Evolutionary conservation across 805 yeast species (phyloP).

Genomic region (Kodamaea kakaduensis): DNA sequence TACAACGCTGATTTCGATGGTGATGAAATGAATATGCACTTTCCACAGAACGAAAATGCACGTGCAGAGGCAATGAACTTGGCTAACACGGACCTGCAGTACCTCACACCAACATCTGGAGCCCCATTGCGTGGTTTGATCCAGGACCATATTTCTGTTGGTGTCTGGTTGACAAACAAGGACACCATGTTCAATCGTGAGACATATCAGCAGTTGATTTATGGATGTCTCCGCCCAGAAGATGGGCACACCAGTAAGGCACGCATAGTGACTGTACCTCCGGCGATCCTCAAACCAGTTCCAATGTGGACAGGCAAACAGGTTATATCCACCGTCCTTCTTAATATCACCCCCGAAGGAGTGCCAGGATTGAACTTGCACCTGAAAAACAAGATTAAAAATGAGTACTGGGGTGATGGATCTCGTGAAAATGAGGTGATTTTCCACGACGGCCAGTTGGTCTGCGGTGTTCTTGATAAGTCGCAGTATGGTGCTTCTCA

Average conservation of each 20-base stretch:
- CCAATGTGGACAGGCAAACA: slow-evolving; percentile 99
- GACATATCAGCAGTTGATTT: slow-evolving; percentile 86
- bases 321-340: slow-evolving; percentile 83
- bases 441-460: slow-evolving; percentile 79
- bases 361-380: slow-evolving; percentile 88
- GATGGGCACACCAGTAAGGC: slow-evolving; percentile 87
- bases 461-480: slow-evolving; percentile 93
- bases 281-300: slow-evolving; percentile 80
- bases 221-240: slow-evolving; percentile 94
- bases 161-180: slow-evolving; percentile 95
- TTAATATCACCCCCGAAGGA: slow-evolving; percentile 79
- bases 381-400: slow-evolving; percentile 85
- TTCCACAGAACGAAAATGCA: slow-evolving; percentile 97
- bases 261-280: slow-evolving; percentile 75
- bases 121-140: slow-evolving; percentile 97
- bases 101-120: slow-evolving; percentile 97
- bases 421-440: slow-evolving; percentile 84
- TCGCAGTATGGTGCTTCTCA: slow-evolving; percentile 98
- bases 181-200: slow-evolving; percentile 90
- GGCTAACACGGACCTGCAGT: slow-evolving; percentile 97
- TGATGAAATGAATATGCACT: slow-evolving; percentile 99
- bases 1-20: slow-evolving; percentile 99
- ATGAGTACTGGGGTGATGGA: slow-evolving; percentile 89
- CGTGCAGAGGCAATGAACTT: slow-evolving; percentile 91
- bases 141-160: slow-evolving; percentile 98